Evolutionary conservation across 257 asterid genomes (phyloP).

Genomic region (Plantago ovata): DNA sequence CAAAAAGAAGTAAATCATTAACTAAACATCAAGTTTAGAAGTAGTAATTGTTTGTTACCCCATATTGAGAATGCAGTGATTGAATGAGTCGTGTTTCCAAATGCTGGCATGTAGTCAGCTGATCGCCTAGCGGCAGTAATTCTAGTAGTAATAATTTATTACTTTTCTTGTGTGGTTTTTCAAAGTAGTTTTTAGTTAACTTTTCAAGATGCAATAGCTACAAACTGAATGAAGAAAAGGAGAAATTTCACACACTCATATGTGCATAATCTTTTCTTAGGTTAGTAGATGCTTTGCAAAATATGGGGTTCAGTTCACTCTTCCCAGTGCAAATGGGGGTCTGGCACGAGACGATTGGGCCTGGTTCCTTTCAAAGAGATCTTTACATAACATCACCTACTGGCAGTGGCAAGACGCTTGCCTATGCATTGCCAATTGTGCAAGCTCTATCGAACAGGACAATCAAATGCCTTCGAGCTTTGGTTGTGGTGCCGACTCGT

Average conservation of each 20-base stretch:
- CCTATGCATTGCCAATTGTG: constrained; percentile 85
- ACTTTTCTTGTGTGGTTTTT: too few species aligned
- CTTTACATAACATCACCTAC: constrained; percentile 88
- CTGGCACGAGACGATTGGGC: constrained; percentile 93
- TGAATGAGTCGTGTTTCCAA: too few species aligned
- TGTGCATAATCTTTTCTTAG: constrained; percentile 32
- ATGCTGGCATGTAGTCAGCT: too few species aligned
- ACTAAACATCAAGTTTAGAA: too few species aligned
- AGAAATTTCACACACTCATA: background rate
- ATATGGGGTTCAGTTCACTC: constrained; percentile 59
- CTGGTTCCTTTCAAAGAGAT: constrained; percentile 79
- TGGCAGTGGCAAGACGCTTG: constrained; percentile 91
- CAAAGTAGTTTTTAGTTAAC: background rate
- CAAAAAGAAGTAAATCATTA: too few species aligned
- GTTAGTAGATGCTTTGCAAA: constrained; percentile 58
- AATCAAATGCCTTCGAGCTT: constrained; percentile 75
- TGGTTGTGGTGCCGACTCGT: constrained; percentile 92
- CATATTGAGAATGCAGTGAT: too few species aligned
- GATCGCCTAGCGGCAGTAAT: too few species aligned
- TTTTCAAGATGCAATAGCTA: background rate
- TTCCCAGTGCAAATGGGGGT: constrained; percentile 88
- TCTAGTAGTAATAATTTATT: too few species aligned
- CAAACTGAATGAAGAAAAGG: background rate
- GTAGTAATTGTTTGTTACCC: too few species aligned
- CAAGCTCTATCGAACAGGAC: constrained; percentile 64